Conservation (phyloP, 805 yeast genomes). For the Ogataea kodamae region DNA sequence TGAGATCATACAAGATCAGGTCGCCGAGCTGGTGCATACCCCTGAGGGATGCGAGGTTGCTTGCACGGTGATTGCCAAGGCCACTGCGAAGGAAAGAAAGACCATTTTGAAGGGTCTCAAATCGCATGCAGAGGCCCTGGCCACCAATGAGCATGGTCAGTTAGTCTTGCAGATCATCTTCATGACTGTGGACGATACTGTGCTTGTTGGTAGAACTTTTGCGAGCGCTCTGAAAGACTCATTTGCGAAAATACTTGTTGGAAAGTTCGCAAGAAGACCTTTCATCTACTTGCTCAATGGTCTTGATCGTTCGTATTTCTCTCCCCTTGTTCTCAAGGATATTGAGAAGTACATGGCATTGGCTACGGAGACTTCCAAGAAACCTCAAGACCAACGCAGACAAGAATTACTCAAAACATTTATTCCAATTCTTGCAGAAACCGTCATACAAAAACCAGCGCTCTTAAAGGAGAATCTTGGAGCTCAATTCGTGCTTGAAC, state of each 20-base stretch:
- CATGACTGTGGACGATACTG: slow-evolving; percentile 92
- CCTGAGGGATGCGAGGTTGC: slow-evolving; percentile 94
- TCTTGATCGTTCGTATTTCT: slow-evolving; percentile 75
- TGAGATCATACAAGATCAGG: slow-evolving; percentile 79
- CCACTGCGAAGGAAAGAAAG: slow-evolving; percentile 92
- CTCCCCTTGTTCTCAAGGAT: slow-evolving; percentile 61
- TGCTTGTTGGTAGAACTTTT: slow-evolving; percentile 71
- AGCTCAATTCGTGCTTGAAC: slow-evolving; percentile 77
- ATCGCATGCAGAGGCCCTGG: slow-evolving; percentile 69
- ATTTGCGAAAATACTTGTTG: slow-evolving; percentile 53
- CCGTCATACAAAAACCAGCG: slow-evolving; percentile 47
- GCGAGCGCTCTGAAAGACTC: slow-evolving; percentile 50
- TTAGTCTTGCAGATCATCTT: slow-evolving; percentile 72
- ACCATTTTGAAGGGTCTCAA: slow-evolving; percentile 66
- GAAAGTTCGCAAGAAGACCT: slow-evolving; percentile 86
- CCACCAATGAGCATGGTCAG: slow-evolving; percentile 84
- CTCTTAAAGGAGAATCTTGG: slow-evolving; percentile 71
- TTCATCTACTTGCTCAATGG: slow-evolving; percentile 77
- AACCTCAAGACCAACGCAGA: slow-evolving; percentile 76
- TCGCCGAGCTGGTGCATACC: slow-evolving; percentile 94
- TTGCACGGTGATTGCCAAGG: slow-evolving; percentile 68
- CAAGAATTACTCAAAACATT: slow-evolving; percentile 62
- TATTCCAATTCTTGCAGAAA: slow-evolving; percentile 59
- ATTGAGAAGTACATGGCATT: slow-evolving; percentile 57
- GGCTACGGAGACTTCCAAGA: slow-evolving; percentile 73